Base-by-base conservation (phyloP, 345 rosid genomes). In the Stellera chamaejasme region DNA sequence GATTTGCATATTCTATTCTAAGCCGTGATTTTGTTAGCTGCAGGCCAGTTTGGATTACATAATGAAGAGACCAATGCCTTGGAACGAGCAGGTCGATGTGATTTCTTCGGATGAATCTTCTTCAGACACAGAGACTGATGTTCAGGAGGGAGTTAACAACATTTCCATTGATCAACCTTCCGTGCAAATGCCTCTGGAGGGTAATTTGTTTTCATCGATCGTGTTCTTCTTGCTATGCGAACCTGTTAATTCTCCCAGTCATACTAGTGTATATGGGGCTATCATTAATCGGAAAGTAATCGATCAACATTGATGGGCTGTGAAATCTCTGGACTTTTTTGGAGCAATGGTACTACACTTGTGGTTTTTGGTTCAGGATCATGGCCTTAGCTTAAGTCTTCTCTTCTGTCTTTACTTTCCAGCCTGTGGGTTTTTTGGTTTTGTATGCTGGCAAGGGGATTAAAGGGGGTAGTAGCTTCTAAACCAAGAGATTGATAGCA, bases 51-150 rank as follows among this genome's bases (percentile, higher is more conserved):
- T 61, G 44, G 48, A 36, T 26, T 52, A 27, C 11, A 43, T 59
- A 41, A 84, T 79, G 92, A 76, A 82, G 72, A 74, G 85, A 69
- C 4, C 69, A 50, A 48, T 68, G 67, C 77, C 83, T 11, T 74
- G 79, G 82, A 48, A 43, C 57, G 83, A 73, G 6, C 69, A 59
- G 36, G 75, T 82, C 45, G 92, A 79, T 72, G 67, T 77, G 9
- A 58, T 79, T 65, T 65, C 82, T 50, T 82, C 91, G 2, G 90
- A 66, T 45, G 92, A 68, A 42, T 81, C 87, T 19, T 72, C 72
- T 32, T 75, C 81, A 2, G 83, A 81, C 36, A 72, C 64, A 3
- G 89, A 80, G 28, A 57, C 54, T 47, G 80, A 71, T 43, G 61
- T 53, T 59, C 41, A 59, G 58, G 60, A 71, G 41, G 73, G 53